Evolutionary conservation across 2,329 filamentous ascomycete species (phyloP), one percentile per base, ranked within the genome.

Genomic region (Sphaerulina populicola): DNA sequence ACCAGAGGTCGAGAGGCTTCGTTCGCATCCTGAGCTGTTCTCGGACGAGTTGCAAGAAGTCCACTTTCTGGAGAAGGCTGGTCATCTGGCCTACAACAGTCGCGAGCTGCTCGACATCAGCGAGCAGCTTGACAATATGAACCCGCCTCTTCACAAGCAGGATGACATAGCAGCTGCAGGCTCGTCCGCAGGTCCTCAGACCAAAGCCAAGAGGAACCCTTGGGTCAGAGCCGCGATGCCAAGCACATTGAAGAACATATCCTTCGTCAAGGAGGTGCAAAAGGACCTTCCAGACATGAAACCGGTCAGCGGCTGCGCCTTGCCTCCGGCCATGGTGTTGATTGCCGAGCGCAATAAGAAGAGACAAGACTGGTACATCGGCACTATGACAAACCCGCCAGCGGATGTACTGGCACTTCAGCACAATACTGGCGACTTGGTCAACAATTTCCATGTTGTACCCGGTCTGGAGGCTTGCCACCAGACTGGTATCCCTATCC

Each of bases 21-120:
- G 44, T 23, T 31, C 18, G 14, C 49, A 52, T n/a, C 27, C 44
- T 4, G 52, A 55, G 45, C 36, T 55, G 8, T 55, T 55, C 23
- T 14, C 27, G 8, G 37, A 44, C 23, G 23, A 44, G 10, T 10
- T 33, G 6, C 40, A 18, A 14, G 38, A 38, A 18, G 33, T 29
- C 9, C 9, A 48, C n/a, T 56, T 56, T 36, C 35, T 56, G 10
- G 6, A 39, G 6, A 23, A 43, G 15, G 46, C 42, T 12, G 42
- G 49, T 15, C 21, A 33, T 1, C 18, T 49, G 4, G 37, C 51
- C 11, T 23, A 39, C 4, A 23, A 29, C 14, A 45, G 38, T 14
- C 38, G 29, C n/a, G 39, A 49, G 29, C 30, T 52, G 15, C 41
- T 55, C 8, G 21, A 48, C 12, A 43, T 49, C 42, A 47, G 31